These are phyloP conservation scores for Canariomyces notabilis DNA, from an alignment of 2,329 filamentous ascomycete genomes.

Conservation along the genomic window DNA sequence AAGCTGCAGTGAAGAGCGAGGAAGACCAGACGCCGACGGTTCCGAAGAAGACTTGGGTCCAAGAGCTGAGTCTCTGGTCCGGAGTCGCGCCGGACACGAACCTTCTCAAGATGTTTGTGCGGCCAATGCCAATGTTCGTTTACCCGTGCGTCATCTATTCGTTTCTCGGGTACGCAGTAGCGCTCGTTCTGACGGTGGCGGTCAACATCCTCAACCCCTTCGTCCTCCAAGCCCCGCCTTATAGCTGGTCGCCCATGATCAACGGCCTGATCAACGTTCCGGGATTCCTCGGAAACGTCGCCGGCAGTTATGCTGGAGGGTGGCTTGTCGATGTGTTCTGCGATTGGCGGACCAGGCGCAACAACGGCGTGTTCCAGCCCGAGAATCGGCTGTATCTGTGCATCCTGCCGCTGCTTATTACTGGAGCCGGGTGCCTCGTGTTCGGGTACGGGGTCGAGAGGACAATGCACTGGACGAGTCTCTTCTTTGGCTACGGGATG, in stretches of 20 bases:
- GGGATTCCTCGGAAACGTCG: constrained; percentile 37
- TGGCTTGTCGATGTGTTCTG: constrained; percentile 39
- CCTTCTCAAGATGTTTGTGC: constrained; percentile 26
- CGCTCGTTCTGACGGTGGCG: constrained; percentile 28
- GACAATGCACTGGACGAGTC: constrained; percentile 37
- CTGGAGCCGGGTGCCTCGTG: constrained; percentile 37
- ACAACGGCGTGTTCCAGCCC: constrained; percentile 41
- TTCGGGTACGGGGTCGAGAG: constrained; percentile 41
- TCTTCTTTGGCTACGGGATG: constrained; percentile 45
- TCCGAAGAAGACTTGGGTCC: constrained; percentile 24
- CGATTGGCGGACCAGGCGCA: constrained; percentile 35
- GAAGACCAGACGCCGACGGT: not conserved
- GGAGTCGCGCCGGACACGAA: constrained; percentile 23
- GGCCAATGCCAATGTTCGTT: constrained; percentile 29
- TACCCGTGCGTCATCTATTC: constrained; percentile 31
- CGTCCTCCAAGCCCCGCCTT: constrained; percentile 31
- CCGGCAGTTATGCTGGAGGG: constrained; percentile 39
- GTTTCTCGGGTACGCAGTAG: constrained; percentile 29
- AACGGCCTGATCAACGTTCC: constrained; percentile 32
- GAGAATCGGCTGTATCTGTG: constrained; percentile 39
- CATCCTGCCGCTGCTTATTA: constrained; percentile 37
- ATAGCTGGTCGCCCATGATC: constrained; percentile 28
- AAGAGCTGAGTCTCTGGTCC: constrained; percentile 28
- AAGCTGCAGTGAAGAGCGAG: not conserved
- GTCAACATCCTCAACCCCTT: constrained; percentile 32